Evolutionary conservation across 2,329 filamentous ascomycete genomes (phyloP).

Genomic region (Allantophomopsis cytisporea): DNA sequence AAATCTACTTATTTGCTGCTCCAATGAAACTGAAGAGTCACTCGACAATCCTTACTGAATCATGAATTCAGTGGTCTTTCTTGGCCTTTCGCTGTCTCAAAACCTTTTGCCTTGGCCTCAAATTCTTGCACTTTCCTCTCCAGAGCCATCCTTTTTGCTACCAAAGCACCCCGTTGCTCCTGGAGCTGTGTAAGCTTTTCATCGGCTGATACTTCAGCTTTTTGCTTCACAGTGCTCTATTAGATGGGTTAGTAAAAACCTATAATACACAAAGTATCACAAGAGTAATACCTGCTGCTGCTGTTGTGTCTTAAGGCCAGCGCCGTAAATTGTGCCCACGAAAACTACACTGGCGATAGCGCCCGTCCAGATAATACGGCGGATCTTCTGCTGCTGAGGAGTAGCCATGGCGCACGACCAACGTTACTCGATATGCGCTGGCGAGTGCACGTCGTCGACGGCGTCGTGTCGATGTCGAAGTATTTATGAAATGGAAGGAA

Average conservation of each 20-base stretch:
- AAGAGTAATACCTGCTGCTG: constrained; percentile 23
- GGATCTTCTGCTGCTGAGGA: constrained; percentile 21
- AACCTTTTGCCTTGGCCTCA: constrained; percentile 23
- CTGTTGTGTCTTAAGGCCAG: constrained; percentile 37
- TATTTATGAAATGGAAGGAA: too few relatives aligned
- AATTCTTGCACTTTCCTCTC: constrained; percentile 41
- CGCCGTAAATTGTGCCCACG: constrained; percentile 44
- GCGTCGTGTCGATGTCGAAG: too few relatives aligned
- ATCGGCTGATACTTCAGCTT: constrained; percentile 29
- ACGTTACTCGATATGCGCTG: too few relatives aligned
- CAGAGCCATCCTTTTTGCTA: constrained; percentile 34
- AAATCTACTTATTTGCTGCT: too few relatives aligned
- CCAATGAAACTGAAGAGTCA: too few relatives aligned
- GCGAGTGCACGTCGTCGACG: too few relatives aligned
- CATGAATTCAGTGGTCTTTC: too few relatives aligned
- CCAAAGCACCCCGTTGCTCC: constrained; percentile 30
- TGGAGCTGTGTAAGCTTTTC: constrained; percentile 42
- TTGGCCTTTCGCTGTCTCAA: constrained; percentile 2
- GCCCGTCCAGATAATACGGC: constrained; percentile 36
- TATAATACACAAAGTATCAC: background rate
- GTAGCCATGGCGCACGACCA: too few relatives aligned
- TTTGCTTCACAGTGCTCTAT: constrained; percentile 26
- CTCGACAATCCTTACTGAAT: too few relatives aligned
- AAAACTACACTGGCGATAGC: constrained; percentile 41
- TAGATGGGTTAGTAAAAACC: constrained; percentile 1